Conservation (phyloP, 2,329 filamentous ascomycete species). For the Furcasterigmium sp. region DNA sequence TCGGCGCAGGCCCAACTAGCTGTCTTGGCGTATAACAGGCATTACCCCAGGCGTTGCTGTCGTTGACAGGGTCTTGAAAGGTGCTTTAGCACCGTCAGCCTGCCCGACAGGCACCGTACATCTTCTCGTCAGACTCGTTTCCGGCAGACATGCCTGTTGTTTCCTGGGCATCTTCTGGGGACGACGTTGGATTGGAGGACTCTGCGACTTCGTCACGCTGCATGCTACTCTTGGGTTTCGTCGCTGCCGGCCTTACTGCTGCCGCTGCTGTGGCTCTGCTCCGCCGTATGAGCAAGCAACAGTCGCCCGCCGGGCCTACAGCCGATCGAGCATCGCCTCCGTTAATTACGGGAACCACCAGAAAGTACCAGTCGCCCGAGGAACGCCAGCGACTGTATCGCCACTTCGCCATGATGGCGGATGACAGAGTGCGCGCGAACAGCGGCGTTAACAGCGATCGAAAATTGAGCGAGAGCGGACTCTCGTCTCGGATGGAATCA, state of each 20-base stretch:
- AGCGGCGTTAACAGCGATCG: slow-evolving; percentile 15
- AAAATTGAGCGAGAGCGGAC: background rate
- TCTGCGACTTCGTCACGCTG: slow-evolving; percentile 5
- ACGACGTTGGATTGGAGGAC: slow-evolving; percentile 21
- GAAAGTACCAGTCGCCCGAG: too few relatives aligned
- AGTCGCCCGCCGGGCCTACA: slow-evolving; percentile 5
- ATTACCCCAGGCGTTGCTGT: slow-evolving; percentile 12
- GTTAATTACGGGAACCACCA: too few relatives aligned
- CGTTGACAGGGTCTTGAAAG: background rate
- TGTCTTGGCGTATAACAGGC: slow-evolving; percentile 9
- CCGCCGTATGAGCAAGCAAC: slow-evolving; percentile 3
- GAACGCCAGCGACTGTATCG: slow-evolving; percentile 9
- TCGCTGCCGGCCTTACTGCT: background rate
- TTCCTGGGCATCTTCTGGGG: slow-evolving; percentile 17
- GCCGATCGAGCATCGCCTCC: too few relatives aligned
- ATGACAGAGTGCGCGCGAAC: slow-evolving; percentile 20
- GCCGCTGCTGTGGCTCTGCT: background rate
- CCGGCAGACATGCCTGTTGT: slow-evolving; percentile 33
- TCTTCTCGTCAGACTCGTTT: background rate
- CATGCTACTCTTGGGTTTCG: background rate
- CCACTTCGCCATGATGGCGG: slow-evolving; percentile 11
- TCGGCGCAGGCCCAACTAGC: slow-evolving; percentile 13
- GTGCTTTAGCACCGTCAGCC: background rate
- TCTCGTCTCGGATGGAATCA: too few relatives aligned
- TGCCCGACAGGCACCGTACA: background rate